Evolutionary conservation across 2,329 filamentous ascomycete species (phyloP).

Genomic region (Clonostachys chloroleuca): DNA sequence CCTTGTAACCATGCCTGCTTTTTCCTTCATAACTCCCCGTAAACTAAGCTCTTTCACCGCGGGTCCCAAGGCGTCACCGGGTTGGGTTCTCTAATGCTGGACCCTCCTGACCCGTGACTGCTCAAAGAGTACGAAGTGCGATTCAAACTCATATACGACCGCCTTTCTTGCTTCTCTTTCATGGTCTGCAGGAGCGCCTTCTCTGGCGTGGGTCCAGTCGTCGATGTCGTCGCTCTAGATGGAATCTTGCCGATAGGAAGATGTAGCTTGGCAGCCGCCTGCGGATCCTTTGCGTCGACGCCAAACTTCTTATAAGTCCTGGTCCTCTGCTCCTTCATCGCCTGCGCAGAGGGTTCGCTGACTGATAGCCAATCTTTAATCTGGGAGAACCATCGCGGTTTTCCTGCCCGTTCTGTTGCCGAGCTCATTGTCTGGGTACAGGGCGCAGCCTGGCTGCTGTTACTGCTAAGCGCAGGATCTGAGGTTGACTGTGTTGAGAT

Average conservation of each 20-base stretch:
- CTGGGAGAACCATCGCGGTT: not conserved
- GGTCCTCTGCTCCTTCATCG: slow-evolving; percentile 40
- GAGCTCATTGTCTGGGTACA: not conserved
- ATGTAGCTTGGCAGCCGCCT: slow-evolving; percentile 38
- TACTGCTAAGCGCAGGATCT: too few species aligned
- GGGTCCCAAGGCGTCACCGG: not conserved
- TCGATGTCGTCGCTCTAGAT: slow-evolving; percentile 38
- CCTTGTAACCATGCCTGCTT: too few species aligned
- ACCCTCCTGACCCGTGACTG: slow-evolving; percentile 24
- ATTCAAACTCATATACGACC: slow-evolving; percentile 15
- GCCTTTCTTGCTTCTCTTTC: slow-evolving; percentile 20
- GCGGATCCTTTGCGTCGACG: slow-evolving; percentile 34
- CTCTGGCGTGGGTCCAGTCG: slow-evolving; percentile 39
- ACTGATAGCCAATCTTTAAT: slow-evolving; percentile 40
- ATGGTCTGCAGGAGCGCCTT: slow-evolving; percentile 28
- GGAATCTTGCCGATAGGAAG: slow-evolving; percentile 39
- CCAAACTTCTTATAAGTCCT: slow-evolving; percentile 37
- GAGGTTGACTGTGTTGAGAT: too few species aligned
- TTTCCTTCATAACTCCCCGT: too few species aligned
- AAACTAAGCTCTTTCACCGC: too few species aligned
- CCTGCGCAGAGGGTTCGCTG: slow-evolving; percentile 45
- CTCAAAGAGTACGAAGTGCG: slow-evolving; percentile 22
- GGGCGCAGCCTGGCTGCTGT: too few species aligned
- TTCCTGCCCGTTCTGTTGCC: not conserved
- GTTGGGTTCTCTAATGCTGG: slow-evolving; percentile 7